Percentiles rank a stretch among this genome's conserved stretches.
Conservation (phyloP, 192 early-diverging fungal species). For the Coemansia sp. region DNA sequence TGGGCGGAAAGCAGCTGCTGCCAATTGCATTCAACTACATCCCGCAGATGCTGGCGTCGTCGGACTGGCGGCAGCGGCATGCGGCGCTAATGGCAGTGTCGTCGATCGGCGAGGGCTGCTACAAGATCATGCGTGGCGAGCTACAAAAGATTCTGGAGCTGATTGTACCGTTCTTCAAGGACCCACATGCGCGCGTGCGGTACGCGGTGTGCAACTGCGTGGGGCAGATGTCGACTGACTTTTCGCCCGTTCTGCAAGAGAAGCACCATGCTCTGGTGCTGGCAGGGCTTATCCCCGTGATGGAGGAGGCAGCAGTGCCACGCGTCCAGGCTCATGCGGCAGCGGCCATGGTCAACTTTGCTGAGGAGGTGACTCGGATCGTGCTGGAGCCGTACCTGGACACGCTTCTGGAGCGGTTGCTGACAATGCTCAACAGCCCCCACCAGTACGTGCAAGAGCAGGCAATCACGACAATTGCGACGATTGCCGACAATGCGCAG, state of each 20-base stretch:
- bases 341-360: slow-evolving; percentile 97
- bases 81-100: slow-evolving; percentile 93
- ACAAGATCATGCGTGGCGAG: slow-evolving; percentile 89
- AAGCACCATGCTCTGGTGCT: slow-evolving; percentile 73
- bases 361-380: slow-evolving; percentile 82
- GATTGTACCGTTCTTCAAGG: slow-evolving; percentile 76
- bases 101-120: slow-evolving; percentile 95
- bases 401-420: slow-evolving; percentile 81
- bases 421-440: slow-evolving; percentile 78
- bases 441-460: slow-evolving; percentile 98
- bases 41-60: slow-evolving; percentile 81
- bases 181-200: slow-evolving; percentile 92
- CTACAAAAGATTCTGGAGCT: slow-evolving; percentile 82
- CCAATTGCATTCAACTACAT: slow-evolving; percentile 86
- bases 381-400: slow-evolving; percentile 88
- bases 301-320: slow-evolving; percentile 76
- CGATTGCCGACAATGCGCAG: slow-evolving; percentile 94
- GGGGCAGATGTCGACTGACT: slow-evolving; percentile 98
- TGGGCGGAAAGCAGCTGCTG: slow-evolving; percentile 87
- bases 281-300: slow-evolving; percentile 77
- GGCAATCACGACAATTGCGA: slow-evolving; percentile 96
- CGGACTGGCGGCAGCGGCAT: slow-evolving; percentile 87
- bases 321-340: slow-evolving; percentile 95
- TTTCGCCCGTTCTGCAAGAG: slow-evolving; percentile 76
- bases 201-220: slow-evolving; percentile 95